These are phyloP conservation scores for Leccinum uliginosum DNA, from an alignment of 768 basidiomycete species.

Conservation along the genomic window DNA sequence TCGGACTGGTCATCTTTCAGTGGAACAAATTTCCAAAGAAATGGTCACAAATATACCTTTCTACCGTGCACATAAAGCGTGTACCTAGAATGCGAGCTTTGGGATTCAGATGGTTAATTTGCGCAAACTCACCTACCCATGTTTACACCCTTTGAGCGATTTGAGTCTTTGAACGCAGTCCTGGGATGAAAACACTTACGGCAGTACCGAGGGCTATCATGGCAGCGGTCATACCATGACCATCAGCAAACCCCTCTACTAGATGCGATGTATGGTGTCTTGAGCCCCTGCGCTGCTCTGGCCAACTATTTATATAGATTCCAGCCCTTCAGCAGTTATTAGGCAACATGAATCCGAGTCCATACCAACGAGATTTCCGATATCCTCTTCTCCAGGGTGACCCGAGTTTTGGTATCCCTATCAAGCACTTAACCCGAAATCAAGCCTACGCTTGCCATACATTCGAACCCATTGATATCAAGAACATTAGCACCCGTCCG, in stretches of 20 bases:
- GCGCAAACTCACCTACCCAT: slow-evolving; percentile 46
- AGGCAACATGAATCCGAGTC: background rate
- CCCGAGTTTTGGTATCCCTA: slow-evolving; percentile 64
- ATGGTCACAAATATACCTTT: slow-evolving; percentile 47
- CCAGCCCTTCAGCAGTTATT: background rate
- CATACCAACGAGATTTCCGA: slow-evolving; percentile 82
- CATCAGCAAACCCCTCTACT: slow-evolving; percentile 90
- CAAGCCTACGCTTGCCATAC: slow-evolving; percentile 35
- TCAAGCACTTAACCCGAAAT: slow-evolving; percentile 4
- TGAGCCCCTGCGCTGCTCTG: slow-evolving; percentile 78
- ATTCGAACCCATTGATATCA: slow-evolving; percentile 91
- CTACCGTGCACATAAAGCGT: slow-evolving; percentile 89
- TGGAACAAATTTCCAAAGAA: background rate
- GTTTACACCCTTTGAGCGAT: slow-evolving; percentile 65
- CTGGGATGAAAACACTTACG: slow-evolving; percentile 39
- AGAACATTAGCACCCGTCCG: slow-evolving; percentile 79
- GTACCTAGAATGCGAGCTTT: slow-evolving; percentile 43
- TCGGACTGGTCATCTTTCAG: slow-evolving; percentile 35
- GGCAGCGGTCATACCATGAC: slow-evolving; percentile 76
- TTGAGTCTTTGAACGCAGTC: background rate
- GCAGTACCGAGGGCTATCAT: slow-evolving; percentile 78
- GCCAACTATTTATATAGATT: slow-evolving; percentile 57
- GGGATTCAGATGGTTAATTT: background rate
- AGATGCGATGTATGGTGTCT: slow-evolving; percentile 83
- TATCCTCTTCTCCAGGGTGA: slow-evolving; percentile 93